phyloP scores from a whole-genome alignment of 306 rosid species.

The Astragalus glycyphyllos region DNA sequence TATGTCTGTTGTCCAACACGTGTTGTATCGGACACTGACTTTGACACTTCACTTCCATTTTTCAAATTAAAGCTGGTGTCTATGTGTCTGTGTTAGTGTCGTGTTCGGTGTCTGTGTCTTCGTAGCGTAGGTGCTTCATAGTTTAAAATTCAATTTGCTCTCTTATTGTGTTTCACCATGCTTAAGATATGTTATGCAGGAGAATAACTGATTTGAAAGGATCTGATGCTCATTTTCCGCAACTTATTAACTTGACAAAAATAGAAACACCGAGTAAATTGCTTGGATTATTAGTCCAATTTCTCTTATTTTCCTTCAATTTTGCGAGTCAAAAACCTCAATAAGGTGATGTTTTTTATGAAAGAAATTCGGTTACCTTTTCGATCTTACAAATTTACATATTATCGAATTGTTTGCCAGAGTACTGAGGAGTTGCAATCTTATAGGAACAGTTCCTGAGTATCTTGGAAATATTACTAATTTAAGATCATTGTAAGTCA shows the following conservation, averaged over 20 bases:
- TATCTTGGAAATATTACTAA: conserved; percentile 49
- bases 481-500: conserved; percentile 60
- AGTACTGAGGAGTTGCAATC: conserved; percentile 53
- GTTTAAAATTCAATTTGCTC: background rate
- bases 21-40: too few relatives aligned
- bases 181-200: conserved; percentile 53
- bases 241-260: conserved; percentile 47
- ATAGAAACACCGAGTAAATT: conserved; percentile 49
- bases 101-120: too few relatives aligned
- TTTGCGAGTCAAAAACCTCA: background rate
- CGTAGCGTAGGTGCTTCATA: too few relatives aligned
- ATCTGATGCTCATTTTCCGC: conserved; percentile 58
- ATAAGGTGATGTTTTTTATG: background rate
- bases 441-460: conserved; percentile 44
- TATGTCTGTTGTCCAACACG: too few relatives aligned
- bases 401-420: conserved; percentile 33
- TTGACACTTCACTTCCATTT: too few relatives aligned
- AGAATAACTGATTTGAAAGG: conserved; percentile 77
- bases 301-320: background rate
- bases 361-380: background rate
- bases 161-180: background rate
- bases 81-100: too few relatives aligned
- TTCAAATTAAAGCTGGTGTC: too few relatives aligned
- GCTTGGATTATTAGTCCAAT: background rate
- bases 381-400: background rate